Base-by-base conservation (phyloP, 176 grass and related monocot genomes). In the Oryza rufipogon region DNA sequence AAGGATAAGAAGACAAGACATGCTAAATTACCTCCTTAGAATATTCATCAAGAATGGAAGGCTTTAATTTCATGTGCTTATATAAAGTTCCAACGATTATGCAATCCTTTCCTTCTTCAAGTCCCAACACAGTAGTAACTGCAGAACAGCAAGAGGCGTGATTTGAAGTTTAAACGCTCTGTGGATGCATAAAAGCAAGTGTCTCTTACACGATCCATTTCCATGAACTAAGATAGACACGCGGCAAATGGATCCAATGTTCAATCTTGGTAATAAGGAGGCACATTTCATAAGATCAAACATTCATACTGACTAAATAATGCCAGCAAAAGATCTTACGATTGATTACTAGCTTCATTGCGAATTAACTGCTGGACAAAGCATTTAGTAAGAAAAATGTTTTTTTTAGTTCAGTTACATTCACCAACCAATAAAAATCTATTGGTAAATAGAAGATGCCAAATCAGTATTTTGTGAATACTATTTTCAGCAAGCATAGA, bases 51-150 rank as follows among this genome's bases (percentile, higher is more conserved):
- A 95, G 96, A 81, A 99, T 87, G 36, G 86, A 92, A 89, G 93
- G 93, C 44, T 99, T 99, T 74, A 99, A 84, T 86, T 99, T 99
- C 96, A 99, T 99, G 64, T 94, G 78, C 78, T 98, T 99, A 88
- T 94, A 99, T 56, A 94, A 78, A 75, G 96, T 99, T 45, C 96
- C 96, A 87, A 96, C 87, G 76, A 99, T 79, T 64, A 99, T 92
- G 22, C 96, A 96, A 49, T 94, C 93, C 73, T 94, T 99, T 86
- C 89, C 96, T 86, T 99, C 78, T 92, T 99, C 93, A 26, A 99
- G 91, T 47, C 91, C 96, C 20, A 99, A 90, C 44, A 99, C 88
- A 51, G 93, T 93, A 65, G 94, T 95, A 36, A 99, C 96, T 99
- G 91, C 61, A 91, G 82, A 19, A 46, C 52, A 67, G 33, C n/a